A percentile compares a stretch with the other conserved stretches of the same genome.
phyloP scores from a whole-genome alignment of 768 basidiomycete genomes.

The Cubamyces lactineus region DNA sequence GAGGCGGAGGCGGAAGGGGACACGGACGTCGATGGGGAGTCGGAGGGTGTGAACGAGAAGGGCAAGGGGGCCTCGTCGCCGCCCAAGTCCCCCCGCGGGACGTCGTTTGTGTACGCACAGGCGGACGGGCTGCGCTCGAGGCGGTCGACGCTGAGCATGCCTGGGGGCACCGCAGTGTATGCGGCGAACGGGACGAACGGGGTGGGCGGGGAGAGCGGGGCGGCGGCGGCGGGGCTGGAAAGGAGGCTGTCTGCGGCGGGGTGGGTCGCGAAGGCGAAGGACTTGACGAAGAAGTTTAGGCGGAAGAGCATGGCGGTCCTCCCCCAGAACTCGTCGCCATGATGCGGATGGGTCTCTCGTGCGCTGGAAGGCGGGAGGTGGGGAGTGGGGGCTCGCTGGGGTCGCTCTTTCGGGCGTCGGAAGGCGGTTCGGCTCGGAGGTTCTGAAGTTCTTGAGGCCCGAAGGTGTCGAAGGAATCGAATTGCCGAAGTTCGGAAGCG shows the following conservation, averaged over 20 bases:
- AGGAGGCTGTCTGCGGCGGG: slow-evolving; percentile 11
- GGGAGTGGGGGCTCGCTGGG: background rate
- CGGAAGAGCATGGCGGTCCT: slow-evolving; percentile 30
- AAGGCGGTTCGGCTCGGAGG: no score
- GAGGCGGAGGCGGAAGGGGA: slow-evolving; percentile 26
- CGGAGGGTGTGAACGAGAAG: background rate
- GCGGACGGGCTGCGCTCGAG: slow-evolving; percentile 18
- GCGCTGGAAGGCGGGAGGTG: background rate
- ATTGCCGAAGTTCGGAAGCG: no score
- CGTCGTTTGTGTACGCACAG: slow-evolving; percentile 17
- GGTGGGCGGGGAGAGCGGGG: slow-evolving; percentile 8
- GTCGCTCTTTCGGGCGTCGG: background rate
- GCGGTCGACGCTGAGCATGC: slow-evolving; percentile 26
- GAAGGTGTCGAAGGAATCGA: no score
- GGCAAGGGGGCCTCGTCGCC: background rate
- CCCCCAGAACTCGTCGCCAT: slow-evolving; percentile 19
- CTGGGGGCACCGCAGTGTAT: slow-evolving; percentile 3
- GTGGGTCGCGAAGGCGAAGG: slow-evolving; percentile 32
- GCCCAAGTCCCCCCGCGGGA: slow-evolving; percentile 15
- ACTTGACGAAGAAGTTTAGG: slow-evolving; percentile 28
- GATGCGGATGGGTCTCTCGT: background rate
- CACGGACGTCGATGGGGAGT: background rate
- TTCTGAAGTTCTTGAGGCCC: no score
- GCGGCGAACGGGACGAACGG: background rate
- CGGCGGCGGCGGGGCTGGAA: slow-evolving; percentile 15